Percentiles rank a stretch among this genome's conserved stretches.
phyloP scores from a whole-genome alignment of 2,329 filamentous ascomycete species.

The Clonostachys solani region DNA sequence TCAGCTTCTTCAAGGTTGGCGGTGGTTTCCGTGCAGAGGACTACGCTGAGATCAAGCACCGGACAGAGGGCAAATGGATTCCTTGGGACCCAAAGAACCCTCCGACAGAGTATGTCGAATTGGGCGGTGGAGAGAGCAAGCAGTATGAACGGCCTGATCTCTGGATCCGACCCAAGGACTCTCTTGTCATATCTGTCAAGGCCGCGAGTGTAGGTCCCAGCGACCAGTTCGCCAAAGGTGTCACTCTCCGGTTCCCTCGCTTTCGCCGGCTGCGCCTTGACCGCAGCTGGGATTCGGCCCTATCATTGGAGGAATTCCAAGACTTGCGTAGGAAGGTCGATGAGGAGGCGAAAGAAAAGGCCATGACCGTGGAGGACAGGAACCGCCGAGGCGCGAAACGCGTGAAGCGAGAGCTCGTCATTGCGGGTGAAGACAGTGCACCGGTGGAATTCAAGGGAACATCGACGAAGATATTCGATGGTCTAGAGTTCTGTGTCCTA shows the following conservation, averaged over 20 bases:
- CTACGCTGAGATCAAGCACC: slow-evolving; percentile 76
- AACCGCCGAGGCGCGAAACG: slow-evolving; percentile 50
- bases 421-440: slow-evolving; percentile 61
- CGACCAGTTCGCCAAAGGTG: slow-evolving; percentile 70
- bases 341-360: slow-evolving; percentile 66
- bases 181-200: slow-evolving; percentile 83
- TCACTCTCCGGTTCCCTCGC: slow-evolving; percentile 86
- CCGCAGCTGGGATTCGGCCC: slow-evolving; percentile 75
- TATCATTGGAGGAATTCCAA: slow-evolving; percentile 75
- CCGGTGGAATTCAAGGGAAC: slow-evolving; percentile 36
- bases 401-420: slow-evolving; percentile 64
- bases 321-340: slow-evolving; percentile 66
- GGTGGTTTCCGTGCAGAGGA: slow-evolving; percentile 84
- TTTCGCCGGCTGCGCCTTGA: slow-evolving; percentile 82
- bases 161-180: slow-evolving; percentile 89
- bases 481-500: slow-evolving; percentile 77
- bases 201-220: slow-evolving; percentile 73
- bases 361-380: slow-evolving; percentile 72
- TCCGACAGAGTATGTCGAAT: slow-evolving; percentile 72
- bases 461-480: slow-evolving; percentile 62
- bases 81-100: slow-evolving; percentile 77
- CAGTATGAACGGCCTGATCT: slow-evolving; percentile 81
- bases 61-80: slow-evolving; percentile 88
- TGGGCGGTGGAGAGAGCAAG: slow-evolving; percentile 67
- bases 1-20: slow-evolving; percentile 98